A percentile compares a stretch with the other conserved stretches of the same genome.
These are phyloP conservation scores for Basipetospora chlamydospora DNA, from an alignment of 2,329 filamentous ascomycete species.

Conservation along the genomic window DNA sequence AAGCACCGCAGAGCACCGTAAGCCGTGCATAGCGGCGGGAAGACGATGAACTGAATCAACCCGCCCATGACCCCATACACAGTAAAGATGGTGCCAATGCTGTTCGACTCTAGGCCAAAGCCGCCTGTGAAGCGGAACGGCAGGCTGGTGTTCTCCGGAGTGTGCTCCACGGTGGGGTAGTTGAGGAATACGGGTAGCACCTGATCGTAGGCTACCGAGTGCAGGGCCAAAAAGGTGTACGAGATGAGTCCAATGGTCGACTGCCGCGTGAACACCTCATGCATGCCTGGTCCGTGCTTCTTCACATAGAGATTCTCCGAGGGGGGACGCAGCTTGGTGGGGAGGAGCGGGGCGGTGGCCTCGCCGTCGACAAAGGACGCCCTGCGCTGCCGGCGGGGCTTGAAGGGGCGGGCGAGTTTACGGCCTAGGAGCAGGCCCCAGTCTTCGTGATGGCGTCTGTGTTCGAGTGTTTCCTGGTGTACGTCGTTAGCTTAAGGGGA, in stretches of 20 bases:
- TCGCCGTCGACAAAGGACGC: conserved; percentile 40
- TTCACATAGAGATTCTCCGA: background rate
- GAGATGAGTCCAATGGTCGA: conserved; percentile 59
- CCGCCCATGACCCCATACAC: conserved; percentile 68
- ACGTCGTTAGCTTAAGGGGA: background rate
- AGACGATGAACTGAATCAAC: conserved; percentile 72
- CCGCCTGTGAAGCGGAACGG: conserved; percentile 76
- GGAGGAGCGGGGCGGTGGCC: conserved; percentile 39
- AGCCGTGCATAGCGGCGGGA: conserved; percentile 57
- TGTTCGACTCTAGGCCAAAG: conserved; percentile 56
- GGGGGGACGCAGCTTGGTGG: conserved; percentile 17
- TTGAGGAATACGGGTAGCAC: conserved; percentile 81
- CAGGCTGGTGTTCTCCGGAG: conserved; percentile 42
- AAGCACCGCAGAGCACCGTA: conserved; percentile 66
- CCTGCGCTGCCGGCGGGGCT: conserved; percentile 19
- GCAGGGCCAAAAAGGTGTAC: conserved; percentile 70
- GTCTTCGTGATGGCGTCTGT: conserved; percentile 53
- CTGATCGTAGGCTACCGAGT: conserved; percentile 76
- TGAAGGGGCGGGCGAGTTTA: conserved; percentile 36
- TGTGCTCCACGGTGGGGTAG: conserved; percentile 46
- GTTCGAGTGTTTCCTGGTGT: conserved; percentile 60
- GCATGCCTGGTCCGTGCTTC: conserved; percentile 22
- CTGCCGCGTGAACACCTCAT: conserved; percentile 59
- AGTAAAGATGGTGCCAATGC: conserved; percentile 77
- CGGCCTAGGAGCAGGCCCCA: conserved; percentile 63